Evolutionary conservation across 139 green algal species (phyloP).

Genomic region (Eudorina sp.): DNA sequence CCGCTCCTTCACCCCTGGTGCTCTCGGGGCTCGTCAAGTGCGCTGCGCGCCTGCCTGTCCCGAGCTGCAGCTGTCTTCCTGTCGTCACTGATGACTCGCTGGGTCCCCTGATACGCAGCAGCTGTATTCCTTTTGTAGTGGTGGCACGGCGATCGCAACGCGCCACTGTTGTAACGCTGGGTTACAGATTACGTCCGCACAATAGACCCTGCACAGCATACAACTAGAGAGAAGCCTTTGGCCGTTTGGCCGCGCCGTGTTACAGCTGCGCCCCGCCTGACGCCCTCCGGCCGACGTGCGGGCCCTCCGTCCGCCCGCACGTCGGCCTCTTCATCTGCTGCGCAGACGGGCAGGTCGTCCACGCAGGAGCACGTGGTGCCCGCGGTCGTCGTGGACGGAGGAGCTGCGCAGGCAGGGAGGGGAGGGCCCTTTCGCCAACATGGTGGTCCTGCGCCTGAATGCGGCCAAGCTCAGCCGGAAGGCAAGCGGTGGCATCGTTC

Average conservation of each 20-base stretch:
- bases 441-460: slow-evolving; percentile 14
- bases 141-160: too few relatives aligned
- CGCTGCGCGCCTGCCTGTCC: background rate
- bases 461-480: background rate
- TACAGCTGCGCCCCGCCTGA: background rate
- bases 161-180: too few relatives aligned
- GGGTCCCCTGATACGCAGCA: too few relatives aligned
- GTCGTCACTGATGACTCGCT: too few relatives aligned
- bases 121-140: too few relatives aligned
- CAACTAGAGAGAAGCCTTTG: too few relatives aligned
- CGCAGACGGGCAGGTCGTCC: slow-evolving; percentile 5
- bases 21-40: background rate
- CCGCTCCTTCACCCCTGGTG: background rate
- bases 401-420: background rate
- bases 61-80: background rate
- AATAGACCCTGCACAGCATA: background rate
- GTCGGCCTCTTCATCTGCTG: background rate
- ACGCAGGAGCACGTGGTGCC: slow-evolving; percentile 18
- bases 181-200: background rate
- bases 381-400: slow-evolving; percentile 14
- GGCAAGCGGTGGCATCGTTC: background rate
- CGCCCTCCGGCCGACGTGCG: background rate
- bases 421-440: background rate
- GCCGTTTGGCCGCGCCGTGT: too few relatives aligned
- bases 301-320: too few relatives aligned